A percentile compares a stretch with the other conserved stretches of the same genome.
Evolutionary conservation across 148 eudicot species (phyloP).

Genomic region (Vaccinium vitisidaea): DNA sequence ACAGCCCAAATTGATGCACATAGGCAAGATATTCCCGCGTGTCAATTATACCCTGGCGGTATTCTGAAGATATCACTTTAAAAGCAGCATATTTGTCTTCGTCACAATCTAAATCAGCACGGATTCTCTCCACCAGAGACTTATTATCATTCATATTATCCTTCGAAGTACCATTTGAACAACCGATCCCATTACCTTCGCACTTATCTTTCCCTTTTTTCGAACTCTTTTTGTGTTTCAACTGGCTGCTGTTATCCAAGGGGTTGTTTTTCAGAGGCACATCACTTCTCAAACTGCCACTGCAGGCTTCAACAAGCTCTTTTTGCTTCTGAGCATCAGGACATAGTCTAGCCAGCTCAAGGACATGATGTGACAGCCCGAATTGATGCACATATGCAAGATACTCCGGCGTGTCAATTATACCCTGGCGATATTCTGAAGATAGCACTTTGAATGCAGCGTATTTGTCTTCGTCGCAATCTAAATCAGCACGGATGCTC

Average conservation of each 20-base stretch:
- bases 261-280: conserved; percentile 35
- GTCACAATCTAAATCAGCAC: conserved; percentile 55
- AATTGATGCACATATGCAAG: conserved; percentile 63
- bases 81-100: conserved; percentile 62
- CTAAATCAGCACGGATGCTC: conserved; percentile 61
- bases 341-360: conserved; percentile 65
- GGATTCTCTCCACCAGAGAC: conserved; percentile 69
- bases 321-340: conserved; percentile 72
- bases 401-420: conserved; percentile 58
- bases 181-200: conserved; percentile 25
- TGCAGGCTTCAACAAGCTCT: conserved; percentile 63
- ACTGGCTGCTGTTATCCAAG: conserved; percentile 26
- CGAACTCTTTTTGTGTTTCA: conserved; percentile 35
- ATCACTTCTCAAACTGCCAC: conserved; percentile 32
- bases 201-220: conserved; percentile 65
- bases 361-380: conserved; percentile 74
- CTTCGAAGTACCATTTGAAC: conserved; percentile 43
- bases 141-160: conserved; percentile 28
- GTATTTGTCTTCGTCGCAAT: conserved; percentile 57
- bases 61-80: conserved; percentile 65
- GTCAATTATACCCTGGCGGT: conserved; percentile 61
- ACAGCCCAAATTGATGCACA: conserved; percentile 70
- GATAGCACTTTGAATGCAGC: conserved; percentile 61
- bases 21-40: conserved; percentile 54
- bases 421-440: conserved; percentile 66